Percentiles rank a stretch among this genome's conserved stretches.
These are phyloP conservation scores for Endocalyx cinctus DNA, from an alignment of 2,329 filamentous ascomycete genomes.

Conservation along the genomic window DNA sequence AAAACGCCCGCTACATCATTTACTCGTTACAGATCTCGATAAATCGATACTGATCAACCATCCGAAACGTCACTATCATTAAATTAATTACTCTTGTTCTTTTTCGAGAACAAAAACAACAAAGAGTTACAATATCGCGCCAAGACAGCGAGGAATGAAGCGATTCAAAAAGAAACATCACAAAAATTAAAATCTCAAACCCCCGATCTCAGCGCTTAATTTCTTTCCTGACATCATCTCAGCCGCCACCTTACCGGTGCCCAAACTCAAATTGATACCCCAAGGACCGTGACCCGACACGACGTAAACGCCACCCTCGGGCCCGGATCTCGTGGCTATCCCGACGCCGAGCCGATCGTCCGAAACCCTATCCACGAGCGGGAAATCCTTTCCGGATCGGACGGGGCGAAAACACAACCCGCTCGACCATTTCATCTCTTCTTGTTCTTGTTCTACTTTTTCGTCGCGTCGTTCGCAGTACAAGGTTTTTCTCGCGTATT, in stretches of 20 bases:
- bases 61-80: too few species aligned
- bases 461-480: conserved; percentile 45
- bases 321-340: conserved; percentile 34
- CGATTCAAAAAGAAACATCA: too few species aligned
- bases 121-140: too few species aligned
- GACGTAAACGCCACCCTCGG: conserved; percentile 62
- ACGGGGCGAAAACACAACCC: conserved; percentile 71
- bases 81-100: too few species aligned
- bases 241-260: conserved; percentile 66
- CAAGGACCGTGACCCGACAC: conserved; percentile 72
- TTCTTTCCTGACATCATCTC: conserved; percentile 61
- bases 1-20: too few species aligned
- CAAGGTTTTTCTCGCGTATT: too few species aligned
- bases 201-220: conserved; percentile 43
- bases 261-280: conserved; percentile 62
- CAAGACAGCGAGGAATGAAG: too few species aligned
- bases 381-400: conserved; percentile 53
- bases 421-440: too few species aligned
- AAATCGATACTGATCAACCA: too few species aligned
- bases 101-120: too few species aligned
- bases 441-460: conserved; percentile 34
- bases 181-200: conserved; percentile 5
- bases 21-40: too few species aligned
- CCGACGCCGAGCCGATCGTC: conserved; percentile 51
- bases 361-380: conserved; percentile 55